These are phyloP conservation scores for Centaurea solstitialis DNA, from an alignment of 129 eudicot genomes.

Conservation along the genomic window DNA sequence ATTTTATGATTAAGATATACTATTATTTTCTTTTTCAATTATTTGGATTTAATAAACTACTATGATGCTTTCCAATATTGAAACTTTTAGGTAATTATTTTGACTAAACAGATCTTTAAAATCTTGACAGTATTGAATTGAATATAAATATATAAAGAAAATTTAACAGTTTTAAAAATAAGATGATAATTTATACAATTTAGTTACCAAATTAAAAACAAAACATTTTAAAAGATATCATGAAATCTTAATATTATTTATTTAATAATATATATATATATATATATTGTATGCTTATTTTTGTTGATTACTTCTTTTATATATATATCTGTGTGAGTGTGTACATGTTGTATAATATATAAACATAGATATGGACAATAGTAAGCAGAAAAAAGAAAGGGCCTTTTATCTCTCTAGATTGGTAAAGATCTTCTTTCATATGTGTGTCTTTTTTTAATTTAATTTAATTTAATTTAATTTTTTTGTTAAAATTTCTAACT, in stretches of 20 bases:
- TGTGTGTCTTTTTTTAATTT: background rate
- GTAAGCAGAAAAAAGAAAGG: constrained; percentile 20
- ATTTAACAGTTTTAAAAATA: background rate
- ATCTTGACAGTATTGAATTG: background rate
- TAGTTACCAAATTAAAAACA: background rate
- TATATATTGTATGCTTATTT: too few species aligned
- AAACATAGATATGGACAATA: background rate
- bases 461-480: background rate
- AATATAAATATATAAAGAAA: too few species aligned
- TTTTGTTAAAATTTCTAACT: constrained; percentile 29
- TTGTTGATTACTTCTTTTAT: too few species aligned
- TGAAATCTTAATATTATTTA: background rate
- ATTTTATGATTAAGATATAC: too few species aligned
- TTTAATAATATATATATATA: too few species aligned
- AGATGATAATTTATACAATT: background rate
- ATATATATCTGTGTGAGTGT: too few species aligned
- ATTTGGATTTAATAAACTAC: too few species aligned
- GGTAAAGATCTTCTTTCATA: constrained; percentile 33
- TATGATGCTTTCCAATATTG: too few species aligned
- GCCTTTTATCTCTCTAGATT: constrained; percentile 24
- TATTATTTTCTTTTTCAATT: too few species aligned
- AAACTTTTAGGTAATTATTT: too few species aligned
- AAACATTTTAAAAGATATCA: too few species aligned
- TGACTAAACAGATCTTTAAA: background rate
- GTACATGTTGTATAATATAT: background rate